Conservation (phyloP, 139 green algal species). For the Yamagishiella unicocca region DNA sequence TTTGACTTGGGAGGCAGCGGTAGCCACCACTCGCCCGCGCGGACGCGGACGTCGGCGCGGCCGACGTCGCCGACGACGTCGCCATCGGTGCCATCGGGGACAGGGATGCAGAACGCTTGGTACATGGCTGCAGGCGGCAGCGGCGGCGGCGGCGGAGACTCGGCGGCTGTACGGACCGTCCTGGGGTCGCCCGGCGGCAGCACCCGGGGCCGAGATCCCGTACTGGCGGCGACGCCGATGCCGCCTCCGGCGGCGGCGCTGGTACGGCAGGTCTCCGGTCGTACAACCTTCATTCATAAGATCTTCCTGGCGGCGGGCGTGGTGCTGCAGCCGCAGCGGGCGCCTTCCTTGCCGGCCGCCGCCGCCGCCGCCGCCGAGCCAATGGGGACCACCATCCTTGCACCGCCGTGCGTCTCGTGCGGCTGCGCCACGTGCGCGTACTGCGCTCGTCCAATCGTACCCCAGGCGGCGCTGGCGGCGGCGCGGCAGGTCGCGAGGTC, state of each 20-base stretch:
- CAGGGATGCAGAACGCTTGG: neutral
- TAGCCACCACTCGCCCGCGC: neutral
- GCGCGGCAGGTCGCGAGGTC: neutral
- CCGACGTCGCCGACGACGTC: neutral
- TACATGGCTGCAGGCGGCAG: neutral
- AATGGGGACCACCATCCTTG: neutral
- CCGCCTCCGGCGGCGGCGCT: neutral
- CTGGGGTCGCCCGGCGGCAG: neutral
- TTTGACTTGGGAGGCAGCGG: neutral
- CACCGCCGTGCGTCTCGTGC: neutral
- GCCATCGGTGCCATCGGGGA: too few relatives aligned
- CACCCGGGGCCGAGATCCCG: neutral
- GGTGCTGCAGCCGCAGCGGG: neutral
- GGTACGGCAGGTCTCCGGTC: too few relatives aligned
- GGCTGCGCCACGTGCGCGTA: constrained; percentile 27
- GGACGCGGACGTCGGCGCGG: neutral
- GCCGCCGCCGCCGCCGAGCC: neutral
- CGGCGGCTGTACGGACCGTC: neutral
- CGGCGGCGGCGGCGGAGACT: neutral
- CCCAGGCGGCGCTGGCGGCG: neutral
- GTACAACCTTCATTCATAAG: constrained; percentile 28
- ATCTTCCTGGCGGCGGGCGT: constrained; percentile 33
- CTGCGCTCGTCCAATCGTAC: neutral
- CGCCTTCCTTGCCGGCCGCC: neutral
- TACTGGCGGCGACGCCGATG: neutral